Conservation (phyloP, 148 eudicot species). For the Camellia lanceoleosa region DNA sequence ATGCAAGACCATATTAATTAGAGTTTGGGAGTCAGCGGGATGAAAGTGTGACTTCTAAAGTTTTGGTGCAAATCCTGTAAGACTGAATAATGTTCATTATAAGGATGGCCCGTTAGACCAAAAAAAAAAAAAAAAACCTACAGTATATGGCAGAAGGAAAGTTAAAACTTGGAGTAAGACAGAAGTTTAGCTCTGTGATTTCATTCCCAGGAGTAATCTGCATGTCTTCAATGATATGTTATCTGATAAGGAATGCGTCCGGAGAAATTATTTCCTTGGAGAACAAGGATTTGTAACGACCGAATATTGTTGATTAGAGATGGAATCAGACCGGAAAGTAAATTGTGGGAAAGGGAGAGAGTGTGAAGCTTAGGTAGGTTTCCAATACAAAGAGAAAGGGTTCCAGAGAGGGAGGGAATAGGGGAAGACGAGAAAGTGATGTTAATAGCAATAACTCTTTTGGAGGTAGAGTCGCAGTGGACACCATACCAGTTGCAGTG, state of each 20-base stretch:
- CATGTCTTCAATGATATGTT: conserved; percentile 1
- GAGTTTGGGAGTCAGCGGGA: no score
- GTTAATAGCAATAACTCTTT: conserved; percentile 31
- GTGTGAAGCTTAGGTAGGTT: conserved; percentile 36
- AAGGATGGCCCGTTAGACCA: no score
- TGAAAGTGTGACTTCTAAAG: no score
- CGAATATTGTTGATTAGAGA: conserved; percentile 25
- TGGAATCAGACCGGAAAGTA: conserved; percentile 43
- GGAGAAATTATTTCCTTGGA: conserved; percentile 43
- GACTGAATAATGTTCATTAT: no score
- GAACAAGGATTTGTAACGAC: conserved; percentile 34
- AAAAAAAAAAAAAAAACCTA: no score
- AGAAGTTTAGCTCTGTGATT: no score
- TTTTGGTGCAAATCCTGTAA: no score
- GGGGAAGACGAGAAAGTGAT: conserved; percentile 13
- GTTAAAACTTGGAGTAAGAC: no score
- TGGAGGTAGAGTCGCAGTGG: conserved; percentile 18
- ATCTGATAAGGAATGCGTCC: conserved; percentile 33
- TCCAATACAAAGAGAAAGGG: conserved; percentile 13
- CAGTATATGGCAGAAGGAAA: no score
- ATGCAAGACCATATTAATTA: no score
- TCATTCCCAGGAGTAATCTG: no score
- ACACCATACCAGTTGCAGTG: conserved; percentile 37
- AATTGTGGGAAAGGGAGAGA: conserved; percentile 36
- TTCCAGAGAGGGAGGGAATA: conserved; percentile 11